phyloP scores from a whole-genome alignment of 371 early-diverging fungal species.

The Capillidium heterosporum region DNA sequence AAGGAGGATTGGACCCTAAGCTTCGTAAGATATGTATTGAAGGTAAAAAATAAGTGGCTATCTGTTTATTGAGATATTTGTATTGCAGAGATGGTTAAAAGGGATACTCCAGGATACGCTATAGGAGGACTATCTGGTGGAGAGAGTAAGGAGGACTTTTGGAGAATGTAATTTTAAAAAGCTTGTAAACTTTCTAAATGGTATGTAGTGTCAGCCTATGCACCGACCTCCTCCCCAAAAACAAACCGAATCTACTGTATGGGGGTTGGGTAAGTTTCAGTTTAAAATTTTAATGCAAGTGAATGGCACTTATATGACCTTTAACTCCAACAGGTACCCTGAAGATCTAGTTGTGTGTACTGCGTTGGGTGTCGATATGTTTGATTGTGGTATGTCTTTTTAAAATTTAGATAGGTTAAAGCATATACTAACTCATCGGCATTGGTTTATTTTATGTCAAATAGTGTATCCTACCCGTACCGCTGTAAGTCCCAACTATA shows the following conservation, averaged over 20 bases:
- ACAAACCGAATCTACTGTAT: conserved; percentile 91
- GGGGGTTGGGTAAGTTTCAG: conserved; percentile 73
- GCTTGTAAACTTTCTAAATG: neutral
- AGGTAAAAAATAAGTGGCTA: conserved; percentile 5
- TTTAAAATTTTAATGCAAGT: neutral
- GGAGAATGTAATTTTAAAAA: conserved; percentile 38
- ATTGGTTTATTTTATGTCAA: no score
- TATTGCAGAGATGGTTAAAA: conserved; percentile 55
- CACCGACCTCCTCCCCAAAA: conserved; percentile 65
- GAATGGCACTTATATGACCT: no score
- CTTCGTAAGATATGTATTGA: conserved; percentile 60
- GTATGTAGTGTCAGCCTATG: conserved; percentile 44
- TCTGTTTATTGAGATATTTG: neutral
- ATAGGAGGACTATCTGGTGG: conserved; percentile 93
- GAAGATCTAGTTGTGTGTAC: conserved; percentile 86
- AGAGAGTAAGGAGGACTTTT: conserved; percentile 85
- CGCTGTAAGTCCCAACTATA: conserved; percentile 41
- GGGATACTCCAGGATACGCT: conserved; percentile 81
- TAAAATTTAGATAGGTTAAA: neutral
- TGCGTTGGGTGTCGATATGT: conserved; percentile 92
- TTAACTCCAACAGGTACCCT: conserved; percentile 63
- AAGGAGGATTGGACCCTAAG: conserved; percentile 71
- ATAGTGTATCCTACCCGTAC: conserved; percentile 96
- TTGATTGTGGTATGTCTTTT: conserved; percentile 53
- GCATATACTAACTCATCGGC: neutral